Evolutionary conservation across 2,329 filamentous ascomycete species (phyloP), one percentile per base, ranked within the genome.

Genomic region (Xylaria hypoxylon): DNA sequence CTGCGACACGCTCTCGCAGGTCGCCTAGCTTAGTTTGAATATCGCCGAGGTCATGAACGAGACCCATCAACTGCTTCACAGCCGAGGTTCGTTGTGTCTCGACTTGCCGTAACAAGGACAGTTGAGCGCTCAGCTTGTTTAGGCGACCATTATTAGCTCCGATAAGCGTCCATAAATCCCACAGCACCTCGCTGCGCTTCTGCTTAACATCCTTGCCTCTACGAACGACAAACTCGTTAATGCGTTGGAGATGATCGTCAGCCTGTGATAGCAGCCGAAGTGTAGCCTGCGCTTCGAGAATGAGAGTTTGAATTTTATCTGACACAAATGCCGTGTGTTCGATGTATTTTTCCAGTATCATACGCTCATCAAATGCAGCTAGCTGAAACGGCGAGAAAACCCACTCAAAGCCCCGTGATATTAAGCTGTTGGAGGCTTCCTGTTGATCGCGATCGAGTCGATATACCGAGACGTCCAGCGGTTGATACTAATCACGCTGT

Each of bases 401-500:
- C 80, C 83, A 85, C 26, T 76, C 72, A 0, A 79, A 72, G 76
- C 80, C 80, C 71, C 72, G 79, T 57, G 72, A 84, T 24, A 85
- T 17, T 62, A 74, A 57, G 53, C 75, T 73, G 8, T 76, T 69
- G 13, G 73, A 68, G 3, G 74, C 70, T 3, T 78, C 76, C 75
- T 45, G 8, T 80, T 75, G 7, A 79, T 67, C 0, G 81, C 82
- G n/a, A 92, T 82, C 7, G 86, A 86, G 71, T 90, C 86, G 52
- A 94, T 85, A 51, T 90, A 88, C 17, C 88, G 84, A 53, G 89
- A 85, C 0, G 92, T 94, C 90, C 90, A 94, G 61, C 87, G 86
- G 74, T 93, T 94, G 62, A 91, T 92, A 68, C 85, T 86, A 65
- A 94, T 89, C 56, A 94, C 89, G 40, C 87, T 87, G 74, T 95